These are phyloP conservation scores for Phytophthora podocarpi DNA, from an alignment of 352 stramenopile species.

Conservation along the genomic window DNA sequence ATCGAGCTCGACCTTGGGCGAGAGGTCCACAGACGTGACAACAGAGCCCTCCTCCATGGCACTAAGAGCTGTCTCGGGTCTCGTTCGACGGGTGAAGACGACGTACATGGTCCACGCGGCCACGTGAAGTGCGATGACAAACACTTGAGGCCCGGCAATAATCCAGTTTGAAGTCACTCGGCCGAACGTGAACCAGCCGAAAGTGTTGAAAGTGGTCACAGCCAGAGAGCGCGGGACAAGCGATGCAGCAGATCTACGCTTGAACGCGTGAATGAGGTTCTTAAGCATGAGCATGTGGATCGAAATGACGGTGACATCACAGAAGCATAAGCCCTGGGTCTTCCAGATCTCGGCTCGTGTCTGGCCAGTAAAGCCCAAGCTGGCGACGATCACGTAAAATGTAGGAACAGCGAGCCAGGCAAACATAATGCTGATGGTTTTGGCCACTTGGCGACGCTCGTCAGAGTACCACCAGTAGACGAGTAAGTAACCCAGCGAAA, in stretches of 20 bases:
- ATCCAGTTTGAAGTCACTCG: slow-evolving; percentile 55
- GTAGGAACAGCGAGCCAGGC: slow-evolving; percentile 23
- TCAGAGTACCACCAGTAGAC: slow-evolving; percentile 35
- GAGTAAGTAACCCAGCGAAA: slow-evolving; percentile 32
- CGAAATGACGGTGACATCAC: slow-evolving; percentile 33
- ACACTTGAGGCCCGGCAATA: slow-evolving; percentile 51
- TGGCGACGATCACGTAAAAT: slow-evolving; percentile 35
- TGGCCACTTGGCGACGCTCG: slow-evolving; percentile 20
- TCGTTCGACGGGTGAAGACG: slow-evolving; percentile 26
- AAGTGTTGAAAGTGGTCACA: slow-evolving; percentile 55
- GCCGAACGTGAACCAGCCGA: slow-evolving; percentile 58
- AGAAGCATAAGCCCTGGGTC: slow-evolving; percentile 42
- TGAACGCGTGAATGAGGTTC: slow-evolving; percentile 40
- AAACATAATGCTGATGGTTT: slow-evolving; percentile 21
- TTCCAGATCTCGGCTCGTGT: slow-evolving; percentile 30
- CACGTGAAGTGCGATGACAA: slow-evolving; percentile 44
- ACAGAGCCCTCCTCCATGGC: slow-evolving; percentile 16
- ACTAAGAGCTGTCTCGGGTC: not conserved
- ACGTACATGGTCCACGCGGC: slow-evolving; percentile 40
- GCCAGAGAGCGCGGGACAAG: slow-evolving; percentile 44
- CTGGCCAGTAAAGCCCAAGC: slow-evolving; percentile 31
- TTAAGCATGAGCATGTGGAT: slow-evolving; percentile 52
- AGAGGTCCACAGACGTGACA: slow-evolving; percentile 18
- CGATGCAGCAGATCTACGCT: slow-evolving; percentile 39
- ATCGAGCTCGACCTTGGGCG: slow-evolving; percentile 16